Evolutionary conservation across 768 basidiomycete genomes (phyloP), one percentile per base, ranked within the genome.

Genomic region (Suillus tomentosus): DNA sequence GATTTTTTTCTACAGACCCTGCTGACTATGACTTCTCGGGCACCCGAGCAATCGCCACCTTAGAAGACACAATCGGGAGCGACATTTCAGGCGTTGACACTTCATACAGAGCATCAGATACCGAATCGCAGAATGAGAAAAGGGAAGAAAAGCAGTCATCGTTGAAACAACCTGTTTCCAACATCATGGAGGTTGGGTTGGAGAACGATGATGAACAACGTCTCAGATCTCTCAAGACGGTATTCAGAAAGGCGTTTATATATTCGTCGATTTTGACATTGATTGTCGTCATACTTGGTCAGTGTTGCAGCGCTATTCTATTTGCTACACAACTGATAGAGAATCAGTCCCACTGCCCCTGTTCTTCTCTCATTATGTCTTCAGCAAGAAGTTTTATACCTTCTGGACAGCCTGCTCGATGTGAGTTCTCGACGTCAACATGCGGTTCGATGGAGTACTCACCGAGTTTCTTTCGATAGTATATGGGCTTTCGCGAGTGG

Each of bases 371-470:
- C 72, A 74, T 59, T 75, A 80, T 58, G 60, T 79, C 11, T 78
- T 76, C 57, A 76, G 73, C 50, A 72, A 72, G 47, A 65, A 65
- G 34, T 80, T 79, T 67, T 79, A 70, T 60, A 69, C 65, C 45
- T 80, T 79, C 63, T 80, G 78, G 80, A 75, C 75, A 15, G 73
- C 79, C 3, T 71, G 76, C 24, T 76, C 76, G 61, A 80, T 80
- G 77, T 79, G 65, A 9, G 74, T 71, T 51, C 27, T 24, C 9
- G 14, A 24, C n/a, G 14, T 60, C 14, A 39, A 42, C 60, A 60
- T 34, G 14, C 8, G 13, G 17, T 62, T 62, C 17, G 51, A 37
- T 43, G 42, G 10, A 48, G 59, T 15, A 17, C 47, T 62, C n/a
- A 22, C 62, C 68, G 31, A 68, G 58, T n/a, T 40, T 14, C 43